These are phyloP conservation scores for Nannizziopsis arthrosporioides DNA, from an alignment of 2,329 filamentous ascomycete species.

Conservation along the genomic window DNA sequence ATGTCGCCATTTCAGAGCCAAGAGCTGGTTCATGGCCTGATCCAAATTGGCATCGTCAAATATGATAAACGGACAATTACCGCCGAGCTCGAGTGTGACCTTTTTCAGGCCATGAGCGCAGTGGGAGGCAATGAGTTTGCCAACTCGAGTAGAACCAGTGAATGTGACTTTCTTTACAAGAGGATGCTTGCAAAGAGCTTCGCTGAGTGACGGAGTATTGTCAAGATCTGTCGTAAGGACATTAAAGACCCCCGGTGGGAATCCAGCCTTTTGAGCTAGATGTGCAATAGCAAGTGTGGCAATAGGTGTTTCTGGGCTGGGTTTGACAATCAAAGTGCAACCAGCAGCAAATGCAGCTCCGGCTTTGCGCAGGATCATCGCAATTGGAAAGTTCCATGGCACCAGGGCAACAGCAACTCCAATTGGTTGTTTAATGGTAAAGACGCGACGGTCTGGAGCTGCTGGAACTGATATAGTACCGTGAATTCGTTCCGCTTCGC, in stretches of 20 bases:
- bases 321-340: slow-evolving; percentile 30
- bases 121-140: slow-evolving; percentile 26
- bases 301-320: slow-evolving; percentile 28
- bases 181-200: slow-evolving; percentile 24
- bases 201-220: slow-evolving; percentile 23
- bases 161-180: slow-evolving; percentile 27
- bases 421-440: slow-evolving; percentile 71
- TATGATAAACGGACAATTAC: slow-evolving; percentile 33
- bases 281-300: slow-evolving; percentile 24
- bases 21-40: slow-evolving; percentile 22
- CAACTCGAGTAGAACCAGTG: slow-evolving; percentile 26
- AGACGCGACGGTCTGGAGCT: slow-evolving; percentile 59
- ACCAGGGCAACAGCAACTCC: slow-evolving; percentile 75
- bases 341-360: slow-evolving; percentile 30
- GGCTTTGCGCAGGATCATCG: slow-evolving; percentile 48
- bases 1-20: slow-evolving; percentile 26
- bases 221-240: slow-evolving; percentile 25
- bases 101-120: slow-evolving; percentile 32
- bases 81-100: slow-evolving; percentile 36
- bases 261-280: slow-evolving; percentile 27
- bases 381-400: slow-evolving; percentile 79
- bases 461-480: slow-evolving; percentile 64
- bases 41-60: slow-evolving; percentile 34
- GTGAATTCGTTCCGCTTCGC: slow-evolving; percentile 62
- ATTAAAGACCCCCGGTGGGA: slow-evolving; percentile 27